A percentile compares a stretch with the other conserved stretches of the same genome.
phyloP scores from a whole-genome alignment of 345 rosid genomes.

The Hibiscus mutabilis region DNA sequence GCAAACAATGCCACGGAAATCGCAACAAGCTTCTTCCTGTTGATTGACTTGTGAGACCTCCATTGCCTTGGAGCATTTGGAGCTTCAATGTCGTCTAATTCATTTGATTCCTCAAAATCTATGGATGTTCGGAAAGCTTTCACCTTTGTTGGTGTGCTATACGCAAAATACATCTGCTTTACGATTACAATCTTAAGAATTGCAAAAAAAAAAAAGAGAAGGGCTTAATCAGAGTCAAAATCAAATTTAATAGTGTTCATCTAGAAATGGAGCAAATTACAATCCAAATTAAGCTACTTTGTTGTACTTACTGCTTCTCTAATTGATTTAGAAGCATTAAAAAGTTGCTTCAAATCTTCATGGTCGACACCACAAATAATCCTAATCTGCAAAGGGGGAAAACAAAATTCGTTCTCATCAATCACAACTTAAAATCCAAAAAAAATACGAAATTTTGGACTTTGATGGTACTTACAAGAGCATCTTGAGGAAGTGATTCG shows the following conservation, averaged over 20 bases:
- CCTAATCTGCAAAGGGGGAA: constrained; percentile 39
- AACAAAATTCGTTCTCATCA: no score
- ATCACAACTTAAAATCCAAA: background rate
- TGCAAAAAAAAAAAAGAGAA: no score
- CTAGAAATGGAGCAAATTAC: background rate
- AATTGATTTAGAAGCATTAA: constrained; percentile 54
- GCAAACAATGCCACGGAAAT: constrained; percentile 51
- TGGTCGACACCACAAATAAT: constrained; percentile 69
- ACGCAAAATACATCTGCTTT: constrained; percentile 51
- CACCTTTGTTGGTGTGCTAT: constrained; percentile 60
- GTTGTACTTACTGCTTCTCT: constrained; percentile 61
- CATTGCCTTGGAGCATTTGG: constrained; percentile 59
- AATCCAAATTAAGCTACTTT: background rate
- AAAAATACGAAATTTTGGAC: background rate
- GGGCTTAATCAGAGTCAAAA: constrained; percentile 1
- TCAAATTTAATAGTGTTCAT: no score
- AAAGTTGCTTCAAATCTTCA: constrained; percentile 60
- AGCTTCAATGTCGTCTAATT: constrained; percentile 38
- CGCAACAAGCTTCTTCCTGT: constrained; percentile 34
- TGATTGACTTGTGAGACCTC: constrained; percentile 21
- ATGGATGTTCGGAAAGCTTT: constrained; percentile 38
- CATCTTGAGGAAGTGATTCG: constrained; percentile 69
- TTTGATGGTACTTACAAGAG: constrained; percentile 42
- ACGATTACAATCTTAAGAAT: constrained; percentile 60
- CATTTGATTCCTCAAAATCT: constrained; percentile 23